Base-by-base conservation (phyloP, 2,329 filamentous ascomycete species). In the Beauveria sp. region DNA sequence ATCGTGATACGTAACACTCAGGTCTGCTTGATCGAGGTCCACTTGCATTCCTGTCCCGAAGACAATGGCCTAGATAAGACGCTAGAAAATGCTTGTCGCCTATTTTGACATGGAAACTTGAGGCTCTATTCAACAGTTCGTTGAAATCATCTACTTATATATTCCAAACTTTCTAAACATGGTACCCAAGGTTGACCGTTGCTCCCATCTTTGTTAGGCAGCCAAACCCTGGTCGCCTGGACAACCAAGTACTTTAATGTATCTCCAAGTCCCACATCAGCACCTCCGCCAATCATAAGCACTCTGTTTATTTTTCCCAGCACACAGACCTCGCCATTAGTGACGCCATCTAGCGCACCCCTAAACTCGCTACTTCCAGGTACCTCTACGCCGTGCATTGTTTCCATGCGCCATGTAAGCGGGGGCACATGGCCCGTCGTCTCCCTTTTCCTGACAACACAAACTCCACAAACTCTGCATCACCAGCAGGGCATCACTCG, bases 391-490 rank as follows among this genome's bases (percentile, higher is more conserved):
- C 1, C 12, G 8, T n/a, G 3, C 26, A 38, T 46, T 53, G 26
- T 52, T 34, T n/a, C 50, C 42, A 42, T 53, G n/a, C 38, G 57
- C 50, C 50, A 42, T 53, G n/a, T 46, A 46, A 46, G 57, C 57
- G 57, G 50, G 46, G 58, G 30, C 38, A 42, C 43, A 34, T 49
- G 47, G 40, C 58, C 40, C 30, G 30, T 26, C 49, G 24, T 30
- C 47, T 54, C 58, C 58, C 51, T 60, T 60, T 54, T 60, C 58
- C 50, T 54, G 58, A 49, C 58, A 60, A 60, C 58, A 54, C 58
- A 60, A 60, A 60, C 58, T 60, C 50, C 58, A 54, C 58, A 60
- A 60, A 60, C 58, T 60, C 50, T 60, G 58, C 58, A 60, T 55
- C 49, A 53, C 58, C 50, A 49, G 10, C 50, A 47, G 43, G 42